A percentile compares a stretch with the other conserved stretches of the same genome.
These are phyloP conservation scores for Blastocystis sp. DNA, from an alignment of 352 stramenopile genomes.

Conservation along the genomic window DNA sequence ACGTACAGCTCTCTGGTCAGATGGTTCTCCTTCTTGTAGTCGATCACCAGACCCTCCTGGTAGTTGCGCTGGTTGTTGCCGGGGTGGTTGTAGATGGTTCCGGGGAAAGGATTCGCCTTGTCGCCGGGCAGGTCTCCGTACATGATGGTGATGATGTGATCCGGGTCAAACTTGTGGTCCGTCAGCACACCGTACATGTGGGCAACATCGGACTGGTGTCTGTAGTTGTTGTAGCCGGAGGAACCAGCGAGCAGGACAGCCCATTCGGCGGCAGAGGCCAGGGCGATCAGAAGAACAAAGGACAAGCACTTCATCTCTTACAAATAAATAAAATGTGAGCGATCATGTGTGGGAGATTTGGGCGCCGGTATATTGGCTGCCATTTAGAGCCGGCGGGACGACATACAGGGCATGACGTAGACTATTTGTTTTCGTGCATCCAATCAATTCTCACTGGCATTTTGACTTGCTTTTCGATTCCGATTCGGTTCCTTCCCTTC, in stretches of 20 bases:
- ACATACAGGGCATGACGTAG: background rate
- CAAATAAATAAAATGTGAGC: constrained; percentile 11
- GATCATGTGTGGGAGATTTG: background rate
- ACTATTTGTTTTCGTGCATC: too few species aligned
- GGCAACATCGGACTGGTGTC: constrained; percentile 40
- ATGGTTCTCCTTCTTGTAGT: constrained; percentile 71
- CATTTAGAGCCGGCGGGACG: background rate
- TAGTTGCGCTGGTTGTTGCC: constrained; percentile 40
- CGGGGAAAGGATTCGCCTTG: constrained; percentile 41
- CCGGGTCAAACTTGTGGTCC: constrained; percentile 28
- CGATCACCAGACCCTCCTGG: constrained; percentile 41
- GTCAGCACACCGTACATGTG: constrained; percentile 31
- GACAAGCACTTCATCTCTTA: constrained; percentile 42
- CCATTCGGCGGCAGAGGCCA: constrained; percentile 44
- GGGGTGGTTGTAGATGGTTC: constrained; percentile 51
- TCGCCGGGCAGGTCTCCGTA: constrained; percentile 7
- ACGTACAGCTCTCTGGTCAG: background rate
- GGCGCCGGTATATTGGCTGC: background rate
- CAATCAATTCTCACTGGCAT: too few species aligned
- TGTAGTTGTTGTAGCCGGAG: constrained; percentile 19
- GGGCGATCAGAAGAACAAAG: constrained; percentile 5
- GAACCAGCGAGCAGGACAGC: constrained; percentile 32
- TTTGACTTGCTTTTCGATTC: too few species aligned
- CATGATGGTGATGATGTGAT: constrained; percentile 49
- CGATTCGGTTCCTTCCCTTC: too few species aligned